These are phyloP conservation scores for Bidens hawaiensis DNA, from an alignment of 140 eudicot genomes.

Conservation along the genomic window DNA sequence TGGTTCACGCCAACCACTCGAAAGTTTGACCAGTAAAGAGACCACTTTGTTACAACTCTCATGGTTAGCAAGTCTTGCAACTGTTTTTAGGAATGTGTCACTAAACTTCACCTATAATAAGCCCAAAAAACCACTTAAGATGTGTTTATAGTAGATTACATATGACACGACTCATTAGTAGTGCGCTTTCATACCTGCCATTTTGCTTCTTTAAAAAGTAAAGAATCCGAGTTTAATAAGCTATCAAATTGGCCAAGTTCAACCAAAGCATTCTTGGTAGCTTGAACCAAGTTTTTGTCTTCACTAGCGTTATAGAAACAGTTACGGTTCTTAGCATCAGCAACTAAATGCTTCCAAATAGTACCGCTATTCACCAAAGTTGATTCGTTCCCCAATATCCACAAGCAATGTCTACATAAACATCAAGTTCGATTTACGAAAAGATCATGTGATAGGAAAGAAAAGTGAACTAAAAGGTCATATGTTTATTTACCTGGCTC, in stretches of 20 bases:
- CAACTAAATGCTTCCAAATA: slow-evolving; percentile 56
- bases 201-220: slow-evolving; percentile 32
- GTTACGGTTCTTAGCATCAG: slow-evolving; percentile 52
- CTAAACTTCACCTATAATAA: slow-evolving; percentile 40
- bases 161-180: not conserved
- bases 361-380: slow-evolving; percentile 54
- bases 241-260: slow-evolving; percentile 33
- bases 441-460: not conserved
- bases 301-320: slow-evolving; percentile 46
- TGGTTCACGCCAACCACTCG: slow-evolving; percentile 34
- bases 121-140: not conserved
- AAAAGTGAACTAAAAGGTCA: not conserved
- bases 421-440: not conserved
- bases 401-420: slow-evolving; percentile 55
- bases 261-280: slow-evolving; percentile 28
- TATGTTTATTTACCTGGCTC: slow-evolving; percentile 51
- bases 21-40: slow-evolving; percentile 25
- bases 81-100: slow-evolving; percentile 35
- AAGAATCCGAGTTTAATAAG: slow-evolving; percentile 28
- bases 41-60: slow-evolving; percentile 28
- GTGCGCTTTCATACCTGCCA: slow-evolving; percentile 46
- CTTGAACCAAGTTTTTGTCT: slow-evolving; percentile 43
- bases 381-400: slow-evolving; percentile 64
- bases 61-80: slow-evolving; percentile 18
- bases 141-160: not conserved